Conservation (phyloP, 2,329 filamentous ascomycete genomes). For the Botryotinia globosa region DNA sequence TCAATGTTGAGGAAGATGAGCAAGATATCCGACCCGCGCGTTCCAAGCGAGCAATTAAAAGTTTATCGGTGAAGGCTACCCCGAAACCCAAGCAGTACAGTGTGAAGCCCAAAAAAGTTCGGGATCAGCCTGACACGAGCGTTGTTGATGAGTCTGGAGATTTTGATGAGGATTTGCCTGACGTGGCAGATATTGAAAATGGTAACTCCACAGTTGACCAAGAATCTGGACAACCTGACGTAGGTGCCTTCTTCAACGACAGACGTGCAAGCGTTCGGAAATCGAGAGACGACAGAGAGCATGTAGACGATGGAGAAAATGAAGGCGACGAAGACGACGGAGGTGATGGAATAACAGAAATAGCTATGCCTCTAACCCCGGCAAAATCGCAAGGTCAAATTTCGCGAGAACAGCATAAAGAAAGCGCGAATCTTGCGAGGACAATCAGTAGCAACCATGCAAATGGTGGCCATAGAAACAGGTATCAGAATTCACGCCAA, state of each 20-base stretch:
- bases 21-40: background rate
- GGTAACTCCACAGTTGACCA: background rate
- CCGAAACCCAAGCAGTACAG: background rate
- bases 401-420: background rate
- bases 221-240: background rate
- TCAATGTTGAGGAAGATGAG: background rate
- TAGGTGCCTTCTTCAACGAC: background rate
- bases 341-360: background rate
- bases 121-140: constrained; percentile 17
- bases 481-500: no score
- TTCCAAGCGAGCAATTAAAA: background rate
- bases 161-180: background rate
- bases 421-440: background rate
- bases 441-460: constrained; percentile 1
- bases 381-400: background rate
- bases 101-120: constrained; percentile 10
- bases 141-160: background rate
- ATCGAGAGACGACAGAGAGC: background rate
- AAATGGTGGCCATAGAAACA: background rate
- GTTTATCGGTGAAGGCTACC: background rate
- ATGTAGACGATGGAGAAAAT: background rate
- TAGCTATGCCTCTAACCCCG: background rate
- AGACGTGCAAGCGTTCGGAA: background rate
- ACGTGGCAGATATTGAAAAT: background rate
- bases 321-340: background rate